These are phyloP conservation scores for Neospora caninum DNA, from an alignment of 169 alveolate genomes.

Conservation along the genomic window DNA sequence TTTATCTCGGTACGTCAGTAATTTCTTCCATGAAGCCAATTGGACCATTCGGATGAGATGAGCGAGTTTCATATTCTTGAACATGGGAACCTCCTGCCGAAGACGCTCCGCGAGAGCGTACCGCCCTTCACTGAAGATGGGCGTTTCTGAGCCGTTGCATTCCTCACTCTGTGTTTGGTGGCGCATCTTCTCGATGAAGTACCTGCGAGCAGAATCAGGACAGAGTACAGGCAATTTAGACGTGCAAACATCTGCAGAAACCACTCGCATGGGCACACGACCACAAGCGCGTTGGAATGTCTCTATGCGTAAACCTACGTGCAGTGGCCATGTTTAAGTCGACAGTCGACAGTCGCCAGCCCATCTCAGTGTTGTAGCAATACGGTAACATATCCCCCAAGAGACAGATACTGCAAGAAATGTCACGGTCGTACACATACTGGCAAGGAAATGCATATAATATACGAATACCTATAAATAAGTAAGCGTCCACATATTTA, in stretches of 20 bases:
- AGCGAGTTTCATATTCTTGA: neutral
- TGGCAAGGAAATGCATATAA: no score
- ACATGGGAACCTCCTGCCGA: slow-evolving; percentile 31
- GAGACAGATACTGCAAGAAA: no score
- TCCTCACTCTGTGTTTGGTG: neutral
- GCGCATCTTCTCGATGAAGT: slow-evolving; percentile 47
- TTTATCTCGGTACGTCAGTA: slow-evolving; percentile 31
- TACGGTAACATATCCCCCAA: no score
- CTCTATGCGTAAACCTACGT: no score
- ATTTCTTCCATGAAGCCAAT: slow-evolving; percentile 29
- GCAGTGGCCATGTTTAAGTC: no score
- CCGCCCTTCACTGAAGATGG: slow-evolving; percentile 30
- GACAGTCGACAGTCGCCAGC: no score
- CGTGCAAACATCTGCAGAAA: neutral
- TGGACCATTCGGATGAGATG: slow-evolving; percentile 47
- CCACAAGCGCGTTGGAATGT: no score
- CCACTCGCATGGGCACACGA: no score
- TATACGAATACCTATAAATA: neutral
- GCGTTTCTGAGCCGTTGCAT: neutral
- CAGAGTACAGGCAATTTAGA: neutral
- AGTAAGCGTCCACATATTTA: neutral
- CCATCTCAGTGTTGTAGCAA: no score
- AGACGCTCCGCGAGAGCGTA: slow-evolving; percentile 42
- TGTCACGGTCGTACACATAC: no score
- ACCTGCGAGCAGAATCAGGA: neutral